Evolutionary conservation across 2,329 filamentous ascomycete species (phyloP), one percentile per base, ranked within the genome.

Genomic region (Fusarium sp.): DNA sequence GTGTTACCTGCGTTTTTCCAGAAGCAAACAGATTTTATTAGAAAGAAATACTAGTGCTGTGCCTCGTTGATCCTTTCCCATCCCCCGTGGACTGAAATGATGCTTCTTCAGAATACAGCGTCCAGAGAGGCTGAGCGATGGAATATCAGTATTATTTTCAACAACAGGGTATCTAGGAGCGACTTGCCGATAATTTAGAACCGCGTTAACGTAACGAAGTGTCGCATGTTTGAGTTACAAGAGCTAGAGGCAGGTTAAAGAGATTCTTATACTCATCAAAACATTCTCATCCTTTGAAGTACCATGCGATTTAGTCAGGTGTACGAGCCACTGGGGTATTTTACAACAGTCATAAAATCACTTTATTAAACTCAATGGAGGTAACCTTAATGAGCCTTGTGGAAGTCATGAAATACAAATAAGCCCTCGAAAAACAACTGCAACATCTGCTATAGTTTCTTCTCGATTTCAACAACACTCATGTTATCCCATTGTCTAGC

Each of bases 151-250:
- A n/a, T n/a, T 16, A 19, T 18, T 49, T 14, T 33, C 8, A 19
- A 23, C 6, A 33, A 10, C 21, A 49, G 11, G n/a, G 7, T 5
- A 14, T 16, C 21, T 33, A 6, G 46, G 14, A 33, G 16, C 2
- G 16, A 33, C 10, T 33, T 4, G 7, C 4, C 2, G 16, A 7
- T 33, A 19, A 10, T 12, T 14, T n/a, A 19, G 21, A 31, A 25
- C 10, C 21, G 4, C 10, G 4, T 19, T 19, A 9, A 19, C 7
- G 16, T 25, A 25, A 12, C 2, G 11, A 19, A 14, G 19, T 4
- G 12, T 5, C 25, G 6, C 9, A 4, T 0, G 9, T 21, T 10
- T 15, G 6, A 21, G 9, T 14, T 14, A 10, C 4, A 23, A 23
- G 10, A 23, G 21, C 11, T 23, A 31, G 3, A 33, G 23, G 3